These are phyloP conservation scores for Cephalotrichum gorgonifer DNA, from an alignment of 2,329 filamentous ascomycete species.

Conservation along the genomic window DNA sequence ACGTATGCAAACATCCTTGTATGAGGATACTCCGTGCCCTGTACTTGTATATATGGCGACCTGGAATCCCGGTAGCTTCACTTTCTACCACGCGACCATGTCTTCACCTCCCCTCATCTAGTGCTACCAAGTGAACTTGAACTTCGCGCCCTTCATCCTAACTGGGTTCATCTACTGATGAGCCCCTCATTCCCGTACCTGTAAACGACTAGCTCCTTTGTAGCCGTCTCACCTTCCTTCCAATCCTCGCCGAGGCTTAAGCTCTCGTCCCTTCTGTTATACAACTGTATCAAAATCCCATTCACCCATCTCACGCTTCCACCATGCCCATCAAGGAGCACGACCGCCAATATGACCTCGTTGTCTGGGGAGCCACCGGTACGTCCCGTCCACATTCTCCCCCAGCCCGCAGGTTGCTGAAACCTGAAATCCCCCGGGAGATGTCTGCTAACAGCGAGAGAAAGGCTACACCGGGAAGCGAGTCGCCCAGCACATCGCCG, in stretches of 20 bases:
- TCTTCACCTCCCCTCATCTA: no score
- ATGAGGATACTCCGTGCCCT: no score
- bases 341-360: constrained; percentile 43
- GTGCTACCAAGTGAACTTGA: no score
- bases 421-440: not conserved
- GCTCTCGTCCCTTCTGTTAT: not conserved
- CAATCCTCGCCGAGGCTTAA: not conserved
- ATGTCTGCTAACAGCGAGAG: not conserved
- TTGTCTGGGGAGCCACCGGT: constrained; percentile 50
- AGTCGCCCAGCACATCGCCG: constrained; percentile 64
- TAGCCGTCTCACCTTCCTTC: not conserved
- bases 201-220: no score
- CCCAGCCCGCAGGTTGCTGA: not conserved
- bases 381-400: constrained; percentile 10
- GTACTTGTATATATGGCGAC: no score
- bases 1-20: no score
- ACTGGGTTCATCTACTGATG: no score
- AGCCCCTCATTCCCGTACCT: no score
- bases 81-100: no score
- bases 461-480: constrained; percentile 74
- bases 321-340: constrained; percentile 39
- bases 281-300: not conserved
- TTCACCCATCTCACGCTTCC: not conserved
- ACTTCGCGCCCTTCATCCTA: no score
- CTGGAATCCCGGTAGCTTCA: no score